A percentile compares a stretch with the other conserved stretches of the same genome.
Evolutionary conservation across 495 filamentous ascomycete species (phyloP).

Genomic region (Hypoxylon lienhwacheense): DNA sequence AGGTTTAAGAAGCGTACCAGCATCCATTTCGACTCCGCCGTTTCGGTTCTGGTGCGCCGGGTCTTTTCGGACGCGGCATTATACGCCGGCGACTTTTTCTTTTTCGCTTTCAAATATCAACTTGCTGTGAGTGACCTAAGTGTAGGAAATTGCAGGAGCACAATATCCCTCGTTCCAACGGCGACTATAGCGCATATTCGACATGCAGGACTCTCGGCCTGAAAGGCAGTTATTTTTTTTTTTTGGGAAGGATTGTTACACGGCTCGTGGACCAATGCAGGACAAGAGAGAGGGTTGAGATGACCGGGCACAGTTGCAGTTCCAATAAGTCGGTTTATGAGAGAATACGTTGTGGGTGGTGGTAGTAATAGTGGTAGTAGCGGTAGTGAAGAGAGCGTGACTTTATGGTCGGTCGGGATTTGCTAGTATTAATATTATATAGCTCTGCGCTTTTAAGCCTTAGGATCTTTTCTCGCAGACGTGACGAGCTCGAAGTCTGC

Average conservation of each 20-base stretch:
- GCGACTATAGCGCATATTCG: conserved; percentile 39
- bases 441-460: conserved; percentile 23
- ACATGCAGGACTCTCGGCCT: conserved; percentile 36
- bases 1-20: conserved; percentile 56
- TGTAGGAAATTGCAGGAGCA: conserved; percentile 37
- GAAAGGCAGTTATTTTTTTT: conserved; percentile 28
- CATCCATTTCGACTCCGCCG: conserved; percentile 80
- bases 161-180: conserved; percentile 38
- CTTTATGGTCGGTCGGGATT: conserved; percentile 10
- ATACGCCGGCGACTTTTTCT: conserved; percentile 34
- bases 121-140: conserved; percentile 28
- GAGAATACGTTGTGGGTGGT: conserved; percentile 20
- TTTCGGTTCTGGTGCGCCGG: conserved; percentile 68
- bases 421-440: conserved; percentile 34
- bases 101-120: no score
- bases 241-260: conserved; percentile 32
- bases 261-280: conserved; percentile 32
- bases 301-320: conserved; percentile 29
- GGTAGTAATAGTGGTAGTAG: no score
- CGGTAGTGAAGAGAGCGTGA: no score
- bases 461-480: conserved; percentile 2
- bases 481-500: conserved; percentile 18
- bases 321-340: conserved; percentile 28
- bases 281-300: conserved; percentile 24
- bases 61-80: conserved; percentile 71